Evolutionary conservation across 441 rosid species (phyloP).

Genomic region (Adansonia rubrostipa): DNA sequence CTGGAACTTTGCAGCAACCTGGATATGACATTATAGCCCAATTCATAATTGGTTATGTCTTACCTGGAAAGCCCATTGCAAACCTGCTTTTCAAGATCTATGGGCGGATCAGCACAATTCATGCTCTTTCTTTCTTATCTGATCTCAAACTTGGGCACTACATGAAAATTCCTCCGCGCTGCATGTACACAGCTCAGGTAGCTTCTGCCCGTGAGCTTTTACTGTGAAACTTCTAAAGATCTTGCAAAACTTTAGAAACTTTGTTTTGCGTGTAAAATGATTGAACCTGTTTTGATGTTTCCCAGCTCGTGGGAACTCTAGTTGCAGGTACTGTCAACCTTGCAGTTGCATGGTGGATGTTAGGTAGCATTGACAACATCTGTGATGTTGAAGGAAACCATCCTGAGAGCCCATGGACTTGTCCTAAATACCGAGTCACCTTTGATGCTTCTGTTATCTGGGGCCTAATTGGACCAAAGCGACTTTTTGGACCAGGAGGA

Average conservation of each 20-base stretch:
- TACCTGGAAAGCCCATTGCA: constrained; percentile 97
- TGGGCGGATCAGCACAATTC: constrained; percentile 91
- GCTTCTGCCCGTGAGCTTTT: not conserved
- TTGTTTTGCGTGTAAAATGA: not conserved
- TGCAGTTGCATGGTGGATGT: constrained; percentile 98
- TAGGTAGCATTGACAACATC: constrained; percentile 72
- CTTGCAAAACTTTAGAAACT: not conserved
- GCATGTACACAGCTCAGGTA: constrained; percentile 97
- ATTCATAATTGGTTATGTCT: constrained; percentile 85
- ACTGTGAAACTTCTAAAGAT: not conserved
- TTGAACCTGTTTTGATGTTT: constrained; percentile 1
- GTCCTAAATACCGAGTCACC: constrained; percentile 91
- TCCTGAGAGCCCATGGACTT: constrained; percentile 96
- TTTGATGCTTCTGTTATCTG: constrained; percentile 94
- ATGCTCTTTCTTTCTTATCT: constrained; percentile 91
- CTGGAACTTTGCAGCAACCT: constrained; percentile 76
- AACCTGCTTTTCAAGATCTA: constrained; percentile 92
- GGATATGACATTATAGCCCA: constrained; percentile 97
- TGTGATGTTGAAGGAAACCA: constrained; percentile 71
- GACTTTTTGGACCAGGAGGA: constrained; percentile 88
- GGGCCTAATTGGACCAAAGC: constrained; percentile 87
- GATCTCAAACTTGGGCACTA: constrained; percentile 99
- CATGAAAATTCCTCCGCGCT: constrained; percentile 97
- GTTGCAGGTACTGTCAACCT: constrained; percentile 76
- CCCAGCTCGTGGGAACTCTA: constrained; percentile 77